A percentile compares a stretch with the other conserved stretches of the same genome.
phyloP scores from a whole-genome alignment of 371 early-diverging fungal species.

The Mortierella sp. region DNA sequence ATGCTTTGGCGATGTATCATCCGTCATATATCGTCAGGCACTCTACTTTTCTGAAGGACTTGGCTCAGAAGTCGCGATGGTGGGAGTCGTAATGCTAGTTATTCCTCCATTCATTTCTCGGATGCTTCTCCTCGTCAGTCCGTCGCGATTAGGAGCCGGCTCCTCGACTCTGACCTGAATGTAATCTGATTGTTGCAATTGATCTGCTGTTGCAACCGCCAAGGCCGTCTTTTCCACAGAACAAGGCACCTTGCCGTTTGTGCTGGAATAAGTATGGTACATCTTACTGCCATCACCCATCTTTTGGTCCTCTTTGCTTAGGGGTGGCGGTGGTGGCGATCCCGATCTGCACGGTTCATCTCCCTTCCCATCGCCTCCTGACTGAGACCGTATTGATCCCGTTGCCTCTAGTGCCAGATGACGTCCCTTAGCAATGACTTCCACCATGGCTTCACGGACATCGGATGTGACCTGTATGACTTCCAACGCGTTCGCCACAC shows the following conservation, averaged over 20 bases:
- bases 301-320: slow-evolving; percentile 39
- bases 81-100: too few relatives aligned
- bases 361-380: not conserved
- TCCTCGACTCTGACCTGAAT: slow-evolving; percentile 14
- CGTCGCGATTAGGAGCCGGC: not conserved
- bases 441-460: slow-evolving; percentile 50
- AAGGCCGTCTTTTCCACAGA: not conserved
- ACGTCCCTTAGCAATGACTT: slow-evolving; percentile 24
- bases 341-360: not conserved
- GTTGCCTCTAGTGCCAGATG: not conserved
- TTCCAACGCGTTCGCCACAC: slow-evolving; percentile 38
- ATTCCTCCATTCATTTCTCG: too few relatives aligned
- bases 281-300: slow-evolving; percentile 45
- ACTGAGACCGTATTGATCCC: not conserved
- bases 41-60: too few relatives aligned
- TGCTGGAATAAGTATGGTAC: slow-evolving; percentile 14
- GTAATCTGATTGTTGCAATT: slow-evolving; percentile 1
- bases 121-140: too few relatives aligned
- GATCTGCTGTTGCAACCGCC: slow-evolving; percentile 1
- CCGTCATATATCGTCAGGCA: too few relatives aligned
- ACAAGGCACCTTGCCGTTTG: not conserved
- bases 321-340: slow-evolving; percentile 11
- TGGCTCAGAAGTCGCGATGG: too few relatives aligned
- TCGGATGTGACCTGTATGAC: slow-evolving; percentile 44
- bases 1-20: too few relatives aligned